These are phyloP conservation scores for Xylariaceae sp. DNA, from an alignment of 2,329 filamentous ascomycete genomes.

Conservation along the genomic window DNA sequence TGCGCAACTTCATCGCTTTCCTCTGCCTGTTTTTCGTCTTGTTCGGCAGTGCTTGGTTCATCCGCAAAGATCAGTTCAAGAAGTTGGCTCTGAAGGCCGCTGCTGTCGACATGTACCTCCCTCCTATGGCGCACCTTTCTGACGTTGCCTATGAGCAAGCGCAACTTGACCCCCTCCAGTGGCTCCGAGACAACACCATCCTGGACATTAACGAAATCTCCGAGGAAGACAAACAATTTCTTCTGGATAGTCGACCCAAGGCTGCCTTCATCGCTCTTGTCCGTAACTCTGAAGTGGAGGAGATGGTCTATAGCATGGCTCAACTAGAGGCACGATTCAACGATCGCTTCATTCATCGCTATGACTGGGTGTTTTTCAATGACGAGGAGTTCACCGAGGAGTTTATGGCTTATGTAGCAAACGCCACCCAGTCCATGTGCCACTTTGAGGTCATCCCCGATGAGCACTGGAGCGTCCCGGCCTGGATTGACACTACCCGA, in stretches of 20 bases:
- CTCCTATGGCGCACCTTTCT: conserved; percentile 22
- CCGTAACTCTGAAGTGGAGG: conserved; percentile 64
- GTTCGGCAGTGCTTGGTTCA: conserved; percentile 21
- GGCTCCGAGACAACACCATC: conserved; percentile 29
- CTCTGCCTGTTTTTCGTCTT: conserved; percentile 19
- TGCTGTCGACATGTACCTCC: conserved; percentile 23
- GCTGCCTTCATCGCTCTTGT: conserved; percentile 61
- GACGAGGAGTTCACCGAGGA: conserved; percentile 71
- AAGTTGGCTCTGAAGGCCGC: conserved; percentile 7
- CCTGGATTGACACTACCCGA: conserved; percentile 65
- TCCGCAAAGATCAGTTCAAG: conserved; percentile 17
- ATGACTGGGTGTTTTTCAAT: conserved; percentile 88
- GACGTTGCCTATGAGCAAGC: conserved; percentile 6
- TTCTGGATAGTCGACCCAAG: conserved; percentile 30
- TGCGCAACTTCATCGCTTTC: conserved; percentile 21
- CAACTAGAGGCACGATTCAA: conserved; percentile 79
- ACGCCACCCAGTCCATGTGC: conserved; percentile 66
- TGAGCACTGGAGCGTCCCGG: conserved; percentile 72
- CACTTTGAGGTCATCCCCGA: conserved; percentile 69
- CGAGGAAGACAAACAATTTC: conserved; percentile 12
- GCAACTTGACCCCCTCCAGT: conserved; percentile 19
- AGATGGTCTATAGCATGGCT: conserved; percentile 64
- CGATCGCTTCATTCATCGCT: conserved; percentile 64
- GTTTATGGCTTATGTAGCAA: conserved; percentile 66
- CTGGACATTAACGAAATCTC: conserved; percentile 17